Conservation (phyloP, 2,329 filamentous ascomycete genomes). For the Ophiostoma novo-ulmi region DNA sequence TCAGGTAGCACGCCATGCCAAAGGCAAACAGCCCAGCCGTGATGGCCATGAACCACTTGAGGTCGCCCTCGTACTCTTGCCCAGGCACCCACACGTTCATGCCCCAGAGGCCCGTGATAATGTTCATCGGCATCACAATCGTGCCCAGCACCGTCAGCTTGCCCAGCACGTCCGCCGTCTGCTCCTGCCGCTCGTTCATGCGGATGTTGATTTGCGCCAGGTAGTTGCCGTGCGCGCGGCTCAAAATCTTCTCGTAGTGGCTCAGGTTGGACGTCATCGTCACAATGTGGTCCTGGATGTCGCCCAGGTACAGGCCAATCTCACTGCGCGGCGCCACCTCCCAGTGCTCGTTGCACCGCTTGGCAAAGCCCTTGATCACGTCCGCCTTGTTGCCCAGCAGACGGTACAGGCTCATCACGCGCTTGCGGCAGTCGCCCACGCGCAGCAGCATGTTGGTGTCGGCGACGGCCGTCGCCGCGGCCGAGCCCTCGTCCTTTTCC, state of each 20-base stretch:
- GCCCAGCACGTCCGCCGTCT: constrained; percentile 89
- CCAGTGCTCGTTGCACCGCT: constrained; percentile 97
- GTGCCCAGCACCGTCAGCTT: constrained; percentile 94
- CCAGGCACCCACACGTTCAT: constrained; percentile 98
- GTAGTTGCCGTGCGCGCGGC: constrained; percentile 90
- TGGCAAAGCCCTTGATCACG: constrained; percentile 98
- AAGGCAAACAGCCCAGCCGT: constrained; percentile 74
- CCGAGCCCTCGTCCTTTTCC: constrained; percentile 25
- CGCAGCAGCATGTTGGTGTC: constrained; percentile 70
- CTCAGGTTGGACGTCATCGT: constrained; percentile 96
- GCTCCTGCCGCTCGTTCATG: constrained; percentile 96
- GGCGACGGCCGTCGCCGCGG: constrained; percentile 23
- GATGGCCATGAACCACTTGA: constrained; percentile 69
- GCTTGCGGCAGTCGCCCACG: constrained; percentile 91
- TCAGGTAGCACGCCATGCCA: constrained; percentile 70
- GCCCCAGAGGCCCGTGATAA: constrained; percentile 96
- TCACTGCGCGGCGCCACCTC: constrained; percentile 91
- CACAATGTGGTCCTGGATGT: constrained; percentile 98
- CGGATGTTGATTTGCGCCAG: constrained; percentile 98
- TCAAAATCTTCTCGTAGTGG: constrained; percentile 93
- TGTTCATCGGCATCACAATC: constrained; percentile 97
- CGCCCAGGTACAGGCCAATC: constrained; percentile 94
- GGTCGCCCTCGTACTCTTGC: constrained; percentile 70
- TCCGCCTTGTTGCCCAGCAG: constrained; percentile 95
- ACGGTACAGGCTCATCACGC: constrained; percentile 92